A percentile compares a stretch with the other conserved stretches of the same genome.
Conservation (phyloP, 352 stramenopile species). For the Pythium sukuiense region DNA sequence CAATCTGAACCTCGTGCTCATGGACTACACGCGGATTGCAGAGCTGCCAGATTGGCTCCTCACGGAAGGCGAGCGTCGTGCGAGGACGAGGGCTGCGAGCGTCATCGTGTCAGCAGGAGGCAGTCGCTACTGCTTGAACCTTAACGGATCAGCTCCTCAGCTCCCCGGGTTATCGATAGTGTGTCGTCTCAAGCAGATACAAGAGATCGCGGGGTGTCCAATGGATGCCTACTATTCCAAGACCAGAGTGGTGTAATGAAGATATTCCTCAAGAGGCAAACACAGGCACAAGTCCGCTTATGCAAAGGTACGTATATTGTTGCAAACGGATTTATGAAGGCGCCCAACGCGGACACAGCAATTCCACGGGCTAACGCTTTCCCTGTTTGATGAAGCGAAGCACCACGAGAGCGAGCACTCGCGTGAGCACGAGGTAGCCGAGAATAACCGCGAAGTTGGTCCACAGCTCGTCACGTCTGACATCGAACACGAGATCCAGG, state of each 20-base stretch:
- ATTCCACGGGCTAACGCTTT: background rate
- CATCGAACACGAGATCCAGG: constrained; percentile 55
- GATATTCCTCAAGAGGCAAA: background rate
- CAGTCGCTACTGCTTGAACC: background rate
- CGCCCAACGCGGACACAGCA: no score
- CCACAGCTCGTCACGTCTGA: constrained; percentile 45
- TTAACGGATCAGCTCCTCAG: background rate
- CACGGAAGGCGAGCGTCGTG: constrained; percentile 3
- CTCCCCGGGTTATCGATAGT: background rate
- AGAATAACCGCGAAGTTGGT: constrained; percentile 53
- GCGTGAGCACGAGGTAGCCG: constrained; percentile 46
- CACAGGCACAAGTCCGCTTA: background rate
- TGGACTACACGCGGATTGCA: constrained; percentile 16
- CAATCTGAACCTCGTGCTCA: background rate
- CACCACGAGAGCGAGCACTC: constrained; percentile 48
- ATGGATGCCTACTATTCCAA: background rate
- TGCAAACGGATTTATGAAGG: no score
- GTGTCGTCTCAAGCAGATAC: background rate
- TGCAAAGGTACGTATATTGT: background rate
- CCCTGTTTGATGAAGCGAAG: constrained; percentile 57
- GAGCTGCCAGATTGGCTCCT: constrained; percentile 8
- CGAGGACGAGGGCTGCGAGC: background rate
- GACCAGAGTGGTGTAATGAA: background rate
- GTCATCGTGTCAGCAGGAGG: constrained; percentile 8
- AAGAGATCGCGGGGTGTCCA: background rate